Conservation (phyloP, 1,139 yeast species). For the Scheffersomyces parashehatae region DNA sequence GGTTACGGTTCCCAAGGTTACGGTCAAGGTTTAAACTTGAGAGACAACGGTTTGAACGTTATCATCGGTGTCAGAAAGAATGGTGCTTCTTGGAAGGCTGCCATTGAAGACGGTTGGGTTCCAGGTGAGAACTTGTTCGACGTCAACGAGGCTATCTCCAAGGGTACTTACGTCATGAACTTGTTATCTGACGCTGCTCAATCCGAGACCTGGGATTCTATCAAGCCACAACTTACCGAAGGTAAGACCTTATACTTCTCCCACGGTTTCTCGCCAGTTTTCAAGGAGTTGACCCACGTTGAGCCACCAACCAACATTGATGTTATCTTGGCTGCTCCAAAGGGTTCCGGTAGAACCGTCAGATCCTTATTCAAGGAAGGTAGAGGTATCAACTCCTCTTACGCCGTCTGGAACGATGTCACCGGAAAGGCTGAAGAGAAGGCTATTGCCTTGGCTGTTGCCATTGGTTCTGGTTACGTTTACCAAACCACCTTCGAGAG, state of each 20-base stretch:
- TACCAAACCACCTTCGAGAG: slow-evolving; percentile 99
- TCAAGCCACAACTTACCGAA: slow-evolving; percentile 91
- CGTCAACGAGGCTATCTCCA: slow-evolving; percentile 86
- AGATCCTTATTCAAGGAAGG: slow-evolving; percentile 99
- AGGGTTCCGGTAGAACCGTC: slow-evolving; percentile 99
- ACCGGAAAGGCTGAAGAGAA: slow-evolving; percentile 99
- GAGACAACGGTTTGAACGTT: slow-evolving; percentile 98
- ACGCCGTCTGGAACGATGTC: slow-evolving; percentile 99
- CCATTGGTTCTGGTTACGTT: slow-evolving; percentile 99
- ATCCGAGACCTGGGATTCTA: slow-evolving; percentile 91
- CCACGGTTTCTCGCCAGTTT: slow-evolving; percentile 99
- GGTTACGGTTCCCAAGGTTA: slow-evolving; percentile 99
- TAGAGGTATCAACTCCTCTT: slow-evolving; percentile 99
- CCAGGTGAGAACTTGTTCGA: slow-evolving; percentile 98
- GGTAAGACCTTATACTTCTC: slow-evolving; percentile 98
- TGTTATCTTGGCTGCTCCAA: slow-evolving; percentile 98
- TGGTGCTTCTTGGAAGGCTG: slow-evolving; percentile 99
- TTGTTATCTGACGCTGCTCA: slow-evolving; percentile 98
- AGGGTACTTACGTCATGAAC: slow-evolving; percentile 96
- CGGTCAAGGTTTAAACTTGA: slow-evolving; percentile 98
- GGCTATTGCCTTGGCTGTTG: slow-evolving; percentile 98
- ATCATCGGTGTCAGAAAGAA: slow-evolving; percentile 97
- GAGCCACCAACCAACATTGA: slow-evolving; percentile 94
- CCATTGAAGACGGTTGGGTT: slow-evolving; percentile 99
- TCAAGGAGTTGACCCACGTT: slow-evolving; percentile 95